These are phyloP conservation scores for Strigomonas oncopelti DNA, from an alignment of 208 protist genomes.

Conservation along the genomic window DNA sequence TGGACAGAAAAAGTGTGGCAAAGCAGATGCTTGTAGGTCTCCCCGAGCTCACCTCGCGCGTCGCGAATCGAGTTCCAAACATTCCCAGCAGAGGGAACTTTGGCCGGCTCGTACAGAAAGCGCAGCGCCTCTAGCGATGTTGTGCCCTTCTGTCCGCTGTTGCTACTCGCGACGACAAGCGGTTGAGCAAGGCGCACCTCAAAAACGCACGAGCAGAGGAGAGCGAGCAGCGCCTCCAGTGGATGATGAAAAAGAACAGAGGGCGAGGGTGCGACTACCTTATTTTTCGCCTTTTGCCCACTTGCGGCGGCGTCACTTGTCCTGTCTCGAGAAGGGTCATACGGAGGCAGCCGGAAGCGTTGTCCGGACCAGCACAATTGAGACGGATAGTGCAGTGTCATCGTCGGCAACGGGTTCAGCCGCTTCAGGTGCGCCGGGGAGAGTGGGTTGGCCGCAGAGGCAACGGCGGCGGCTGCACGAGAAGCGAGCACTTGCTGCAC, in stretches of 20 bases:
- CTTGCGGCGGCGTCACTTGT: no score
- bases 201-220: constrained; percentile 16
- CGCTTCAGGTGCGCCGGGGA: neutral
- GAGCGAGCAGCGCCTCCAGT: constrained; percentile 36
- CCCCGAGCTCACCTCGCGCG: neutral
- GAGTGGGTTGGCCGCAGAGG: no score
- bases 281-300: no score
- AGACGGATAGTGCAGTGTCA: constrained; percentile 24
- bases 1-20: neutral
- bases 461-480: neutral
- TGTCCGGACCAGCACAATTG: constrained; percentile 31
- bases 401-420: constrained; percentile 16
- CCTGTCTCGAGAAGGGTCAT: neutral
- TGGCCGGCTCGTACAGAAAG: neutral
- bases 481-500: neutral
- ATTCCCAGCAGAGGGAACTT: neutral
- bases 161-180: constrained; percentile 1
- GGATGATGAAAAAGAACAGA: constrained; percentile 27
- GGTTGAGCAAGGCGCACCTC: constrained; percentile 13
- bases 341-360: constrained; percentile 18
- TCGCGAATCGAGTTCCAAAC: neutral
- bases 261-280: neutral
- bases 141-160: neutral
- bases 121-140: neutral
- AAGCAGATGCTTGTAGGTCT: neutral